Conservation (phyloP, 768 basidiomycete genomes). For the Tricholoma flavovirens region DNA sequence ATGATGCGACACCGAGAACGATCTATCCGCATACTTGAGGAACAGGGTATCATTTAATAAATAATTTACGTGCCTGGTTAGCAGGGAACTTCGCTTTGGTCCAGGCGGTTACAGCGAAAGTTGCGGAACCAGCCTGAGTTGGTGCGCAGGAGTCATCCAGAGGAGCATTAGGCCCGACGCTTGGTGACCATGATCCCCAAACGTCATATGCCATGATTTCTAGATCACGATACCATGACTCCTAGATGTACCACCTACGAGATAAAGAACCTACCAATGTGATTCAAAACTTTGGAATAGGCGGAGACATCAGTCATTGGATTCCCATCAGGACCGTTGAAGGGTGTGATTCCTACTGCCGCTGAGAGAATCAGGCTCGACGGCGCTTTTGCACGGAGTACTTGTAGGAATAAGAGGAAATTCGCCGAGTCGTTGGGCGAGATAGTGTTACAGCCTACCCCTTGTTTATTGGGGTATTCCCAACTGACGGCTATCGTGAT, state of each 20-base stretch:
- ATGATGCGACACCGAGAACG: conserved; percentile 74
- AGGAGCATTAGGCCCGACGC: conserved; percentile 81
- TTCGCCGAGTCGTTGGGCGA: conserved; percentile 63
- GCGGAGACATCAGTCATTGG: conserved; percentile 66
- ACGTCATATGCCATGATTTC: conserved; percentile 64
- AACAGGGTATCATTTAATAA: background rate
- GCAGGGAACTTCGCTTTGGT: conserved; percentile 68
- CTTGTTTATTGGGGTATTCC: conserved; percentile 73
- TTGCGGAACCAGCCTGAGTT: conserved; percentile 63
- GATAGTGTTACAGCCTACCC: conserved; percentile 66
- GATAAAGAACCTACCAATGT: conserved; percentile 28
- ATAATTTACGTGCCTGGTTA: conserved; percentile 22
- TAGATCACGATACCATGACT: conserved; percentile 14
- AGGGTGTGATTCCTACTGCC: conserved; percentile 38
- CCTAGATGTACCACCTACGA: background rate
- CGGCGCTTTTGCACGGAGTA: conserved; percentile 50
- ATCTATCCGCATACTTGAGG: conserved; percentile 33
- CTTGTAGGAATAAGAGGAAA: conserved; percentile 69
- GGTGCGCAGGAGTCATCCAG: conserved; percentile 64
- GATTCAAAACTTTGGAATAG: conserved; percentile 61
- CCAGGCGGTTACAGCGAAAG: conserved; percentile 70
- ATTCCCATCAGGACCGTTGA: conserved; percentile 41
- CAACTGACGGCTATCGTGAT: conserved; percentile 38
- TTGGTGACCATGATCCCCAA: conserved; percentile 41
- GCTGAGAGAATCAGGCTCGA: conserved; percentile 52